phyloP scores from a whole-genome alignment of 768 basidiomycete species.

The Podaxis mareebaensis region DNA sequence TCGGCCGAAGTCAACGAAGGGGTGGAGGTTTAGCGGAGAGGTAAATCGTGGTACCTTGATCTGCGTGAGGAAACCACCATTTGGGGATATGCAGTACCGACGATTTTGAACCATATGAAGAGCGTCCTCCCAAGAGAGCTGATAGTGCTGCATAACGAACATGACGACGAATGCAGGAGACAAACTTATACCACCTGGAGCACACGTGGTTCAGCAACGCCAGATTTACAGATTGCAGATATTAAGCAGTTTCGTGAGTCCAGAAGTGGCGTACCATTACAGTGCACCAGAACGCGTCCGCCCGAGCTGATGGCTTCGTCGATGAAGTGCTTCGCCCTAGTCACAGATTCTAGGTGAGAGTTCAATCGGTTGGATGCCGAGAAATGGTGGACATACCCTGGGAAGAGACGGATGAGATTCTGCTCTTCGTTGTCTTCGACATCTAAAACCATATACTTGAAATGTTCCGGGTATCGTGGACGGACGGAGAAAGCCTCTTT shows the following conservation, averaged over 20 bases:
- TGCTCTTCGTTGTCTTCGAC: conserved; percentile 94
- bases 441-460: conserved; percentile 78
- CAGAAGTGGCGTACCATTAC: conserved; percentile 61
- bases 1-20: background rate
- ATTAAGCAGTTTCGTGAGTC: background rate
- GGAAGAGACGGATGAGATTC: conserved; percentile 90
- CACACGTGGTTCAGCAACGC: background rate
- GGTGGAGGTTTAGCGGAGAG: background rate
- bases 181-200: conserved; percentile 78
- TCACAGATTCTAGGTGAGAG: background rate
- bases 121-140: conserved; percentile 85
- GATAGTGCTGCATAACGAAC: conserved; percentile 88
- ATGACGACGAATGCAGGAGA: conserved; percentile 90
- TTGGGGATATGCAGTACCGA: conserved; percentile 91
- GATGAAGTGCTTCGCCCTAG: conserved; percentile 77
- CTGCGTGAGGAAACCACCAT: conserved; percentile 88
- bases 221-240: background rate
- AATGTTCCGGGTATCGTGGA: conserved; percentile 80
- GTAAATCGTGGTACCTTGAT: conserved; percentile 63
- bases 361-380: background rate
- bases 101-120: conserved; percentile 87
- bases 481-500: conserved; percentile 90
- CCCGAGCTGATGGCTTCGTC: conserved; percentile 59
- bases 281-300: conserved; percentile 85
- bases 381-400: conserved; percentile 50